Evolutionary conservation across 108 stramenopile species (phyloP).

Genomic region (Chaetoceros tenuissimus): DNA sequence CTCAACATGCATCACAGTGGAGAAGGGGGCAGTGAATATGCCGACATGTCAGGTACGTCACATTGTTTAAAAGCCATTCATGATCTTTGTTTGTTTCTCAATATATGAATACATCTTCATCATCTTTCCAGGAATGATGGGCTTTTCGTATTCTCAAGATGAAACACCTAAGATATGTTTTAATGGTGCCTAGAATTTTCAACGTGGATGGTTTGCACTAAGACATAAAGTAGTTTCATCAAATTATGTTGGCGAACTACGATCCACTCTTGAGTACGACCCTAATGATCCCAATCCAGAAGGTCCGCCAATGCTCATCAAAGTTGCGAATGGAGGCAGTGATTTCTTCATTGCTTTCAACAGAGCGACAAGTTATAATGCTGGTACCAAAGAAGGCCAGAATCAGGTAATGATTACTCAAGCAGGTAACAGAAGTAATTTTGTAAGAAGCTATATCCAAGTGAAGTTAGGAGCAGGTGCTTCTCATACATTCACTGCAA

Average conservation of each 20-base stretch:
- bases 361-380: constrained; percentile 15
- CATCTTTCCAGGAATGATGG: constrained; percentile 55
- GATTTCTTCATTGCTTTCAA: constrained; percentile 26
- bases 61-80: too few species aligned
- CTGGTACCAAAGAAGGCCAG: constrained; percentile 18
- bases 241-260: constrained; percentile 3
- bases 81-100: too few species aligned
- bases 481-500: too few species aligned
- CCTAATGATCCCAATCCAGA: constrained; percentile 8
- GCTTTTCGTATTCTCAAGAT: constrained; percentile 27
- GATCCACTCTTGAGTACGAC: constrained; percentile 12
- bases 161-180: constrained; percentile 37
- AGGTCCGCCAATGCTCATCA: constrained; percentile 10
- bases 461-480: background rate
- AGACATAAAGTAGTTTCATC: background rate
- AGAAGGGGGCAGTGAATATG: constrained; percentile 37
- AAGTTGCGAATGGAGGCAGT: constrained; percentile 1
- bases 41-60: too few species aligned
- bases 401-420: constrained; percentile 13
- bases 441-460: background rate
- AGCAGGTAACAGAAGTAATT: background rate
- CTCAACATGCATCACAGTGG: constrained; percentile 32
- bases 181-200: constrained; percentile 44
- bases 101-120: too few species aligned
- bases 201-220: constrained; percentile 39